Evolutionary conservation across 768 basidiomycete genomes (phyloP).

Genomic region (Sporobolomyces pararoseus): DNA sequence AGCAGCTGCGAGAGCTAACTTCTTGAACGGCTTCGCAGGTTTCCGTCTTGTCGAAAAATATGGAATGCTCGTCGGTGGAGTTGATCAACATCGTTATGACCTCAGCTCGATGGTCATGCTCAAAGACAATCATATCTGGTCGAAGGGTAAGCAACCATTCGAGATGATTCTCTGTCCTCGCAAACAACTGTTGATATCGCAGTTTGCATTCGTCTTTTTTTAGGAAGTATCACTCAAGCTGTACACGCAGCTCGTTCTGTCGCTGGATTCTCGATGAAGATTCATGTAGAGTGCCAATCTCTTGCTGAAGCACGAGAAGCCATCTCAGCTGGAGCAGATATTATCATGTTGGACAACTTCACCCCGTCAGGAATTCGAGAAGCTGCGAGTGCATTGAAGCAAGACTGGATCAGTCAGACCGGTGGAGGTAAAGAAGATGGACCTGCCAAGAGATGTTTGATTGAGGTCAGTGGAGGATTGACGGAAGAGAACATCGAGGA

Average conservation of each 20-base stretch:
- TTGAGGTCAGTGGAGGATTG: slow-evolving; percentile 93
- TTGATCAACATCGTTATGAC: slow-evolving; percentile 91
- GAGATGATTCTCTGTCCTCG: neutral
- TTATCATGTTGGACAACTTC: slow-evolving; percentile 48
- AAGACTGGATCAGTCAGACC: slow-evolving; percentile 63
- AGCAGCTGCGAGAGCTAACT: too few relatives aligned
- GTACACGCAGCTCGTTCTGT: slow-evolving; percentile 79
- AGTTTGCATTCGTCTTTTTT: too few relatives aligned
- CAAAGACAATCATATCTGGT: slow-evolving; percentile 99
- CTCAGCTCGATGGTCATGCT: slow-evolving; percentile 99
- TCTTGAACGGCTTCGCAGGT: slow-evolving; percentile 52
- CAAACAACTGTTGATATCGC: too few relatives aligned
- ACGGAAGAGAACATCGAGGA: slow-evolving; percentile 79
- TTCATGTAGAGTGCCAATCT: slow-evolving; percentile 88
- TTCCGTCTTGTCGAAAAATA: slow-evolving; percentile 98
- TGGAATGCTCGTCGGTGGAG: slow-evolving; percentile 94
- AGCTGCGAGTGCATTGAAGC: slow-evolving; percentile 67
- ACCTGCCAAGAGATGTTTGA: slow-evolving; percentile 58
- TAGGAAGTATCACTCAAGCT: slow-evolving; percentile 86
- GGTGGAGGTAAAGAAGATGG: slow-evolving; percentile 13
- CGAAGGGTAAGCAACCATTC: slow-evolving; percentile 60
- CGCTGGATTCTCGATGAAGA: slow-evolving; percentile 82
- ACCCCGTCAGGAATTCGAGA: slow-evolving; percentile 57
- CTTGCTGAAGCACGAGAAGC: slow-evolving; percentile 92
- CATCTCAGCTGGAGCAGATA: slow-evolving; percentile 71